Evolutionary conservation across 768 basidiomycete genomes (phyloP).

Genomic region (Suillus bovinus): DNA sequence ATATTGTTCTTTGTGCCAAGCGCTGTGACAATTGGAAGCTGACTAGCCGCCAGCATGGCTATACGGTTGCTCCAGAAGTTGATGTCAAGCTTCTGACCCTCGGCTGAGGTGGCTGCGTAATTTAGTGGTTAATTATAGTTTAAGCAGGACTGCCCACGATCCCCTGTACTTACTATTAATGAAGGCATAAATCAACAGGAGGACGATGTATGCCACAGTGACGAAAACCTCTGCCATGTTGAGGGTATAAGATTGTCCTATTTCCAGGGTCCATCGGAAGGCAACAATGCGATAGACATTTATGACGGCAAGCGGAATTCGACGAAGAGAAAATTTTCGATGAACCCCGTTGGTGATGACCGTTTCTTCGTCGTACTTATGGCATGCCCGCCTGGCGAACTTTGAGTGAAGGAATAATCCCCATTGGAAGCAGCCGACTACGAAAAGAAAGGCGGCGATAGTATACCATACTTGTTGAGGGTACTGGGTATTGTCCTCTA

Average conservation of each 20-base stretch:
- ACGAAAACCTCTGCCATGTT: constrained; percentile 47
- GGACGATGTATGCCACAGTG: constrained; percentile 45
- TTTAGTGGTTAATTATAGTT: neutral
- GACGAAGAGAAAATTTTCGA: constrained; percentile 39
- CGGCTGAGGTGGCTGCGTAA: constrained; percentile 6
- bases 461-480: constrained; percentile 21
- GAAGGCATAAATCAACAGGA: constrained; percentile 45
- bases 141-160: neutral
- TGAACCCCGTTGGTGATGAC: constrained; percentile 11
- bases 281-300: constrained; percentile 48
- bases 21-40: constrained; percentile 44
- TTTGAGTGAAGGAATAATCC: constrained; percentile 25
- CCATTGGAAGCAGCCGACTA: constrained; percentile 29
- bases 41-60: constrained; percentile 33
- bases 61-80: constrained; percentile 32
- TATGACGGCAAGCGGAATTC: constrained; percentile 38
- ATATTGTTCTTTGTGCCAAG: constrained; percentile 53
- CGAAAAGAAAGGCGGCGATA: constrained; percentile 16
- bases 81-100: constrained; percentile 14
- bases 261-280: constrained; percentile 49
- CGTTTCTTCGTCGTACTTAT: constrained; percentile 20
- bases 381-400: constrained; percentile 8
- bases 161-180: constrained; percentile 41
- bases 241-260: constrained; percentile 40
- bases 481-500: neutral